Percentiles rank a stretch among this genome's conserved stretches.
These are phyloP conservation scores for Pavlovales sp. DNA, from an alignment of 208 protist genomes.

Conservation along the genomic window DNA sequence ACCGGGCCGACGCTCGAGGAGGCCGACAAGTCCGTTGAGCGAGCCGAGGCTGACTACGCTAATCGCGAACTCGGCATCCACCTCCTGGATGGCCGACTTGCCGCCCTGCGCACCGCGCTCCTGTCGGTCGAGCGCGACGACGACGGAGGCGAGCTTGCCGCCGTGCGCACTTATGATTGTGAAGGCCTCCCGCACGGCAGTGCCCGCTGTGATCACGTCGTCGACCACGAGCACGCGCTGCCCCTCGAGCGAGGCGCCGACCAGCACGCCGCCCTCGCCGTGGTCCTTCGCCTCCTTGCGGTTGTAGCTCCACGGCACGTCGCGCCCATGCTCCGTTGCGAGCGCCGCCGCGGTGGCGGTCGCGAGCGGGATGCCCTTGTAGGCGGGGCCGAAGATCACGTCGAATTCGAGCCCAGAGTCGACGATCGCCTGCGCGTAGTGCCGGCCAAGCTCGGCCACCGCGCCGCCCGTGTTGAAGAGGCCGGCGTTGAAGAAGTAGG, in stretches of 20 bases:
- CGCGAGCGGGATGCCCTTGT: conserved; percentile 62
- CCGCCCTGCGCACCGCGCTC: conserved; percentile 46
- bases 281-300: conserved; percentile 64
- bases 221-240: conserved; percentile 55
- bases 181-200: conserved; percentile 56
- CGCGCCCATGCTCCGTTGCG: conserved; percentile 37
- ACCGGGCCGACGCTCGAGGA: neutral
- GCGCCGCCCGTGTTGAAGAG: conserved; percentile 56
- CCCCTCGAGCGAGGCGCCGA: conserved; percentile 50
- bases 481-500: conserved; percentile 65
- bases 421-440: conserved; percentile 55
- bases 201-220: conserved; percentile 64
- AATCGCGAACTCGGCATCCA: conserved; percentile 36
- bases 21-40: neutral
- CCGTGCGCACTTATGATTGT: conserved; percentile 46
- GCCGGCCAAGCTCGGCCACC: conserved; percentile 44
- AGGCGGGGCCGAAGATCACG: conserved; percentile 62
- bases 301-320: conserved; percentile 58
- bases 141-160: conserved; percentile 39
- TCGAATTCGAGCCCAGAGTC: conserved; percentile 56
- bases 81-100: conserved; percentile 54
- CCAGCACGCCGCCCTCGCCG: conserved; percentile 59
- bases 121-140: conserved; percentile 59
- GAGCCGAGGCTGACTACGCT: neutral
- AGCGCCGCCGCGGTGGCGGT: conserved; percentile 51